Percentiles rank a stretch among this genome's conserved stretches.
Conservation (phyloP, 352 stramenopile genomes). For the Peronospora farinosa region DNA sequence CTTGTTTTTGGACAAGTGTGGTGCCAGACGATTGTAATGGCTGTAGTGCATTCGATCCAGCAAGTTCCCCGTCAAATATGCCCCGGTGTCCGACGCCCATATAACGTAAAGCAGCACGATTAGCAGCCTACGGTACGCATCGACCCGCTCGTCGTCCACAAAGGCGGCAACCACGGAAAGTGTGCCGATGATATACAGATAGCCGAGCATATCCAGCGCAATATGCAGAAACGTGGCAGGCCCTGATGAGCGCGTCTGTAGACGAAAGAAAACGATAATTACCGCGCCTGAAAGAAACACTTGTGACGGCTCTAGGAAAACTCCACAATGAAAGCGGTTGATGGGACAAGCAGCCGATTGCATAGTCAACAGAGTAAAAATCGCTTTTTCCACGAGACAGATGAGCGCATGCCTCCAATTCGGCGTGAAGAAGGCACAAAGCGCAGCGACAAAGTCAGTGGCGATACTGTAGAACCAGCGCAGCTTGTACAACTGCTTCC, state of each 20-base stretch:
- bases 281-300: conserved; percentile 48
- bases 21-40: too few species aligned
- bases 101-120: too few species aligned
- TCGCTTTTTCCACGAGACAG: conserved; percentile 58
- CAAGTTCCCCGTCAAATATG: too few species aligned
- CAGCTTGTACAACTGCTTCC: conserved; percentile 49
- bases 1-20: too few species aligned
- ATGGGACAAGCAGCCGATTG: conserved; percentile 65
- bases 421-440: too few species aligned
- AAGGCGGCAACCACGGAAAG: conserved; percentile 60
- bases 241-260: conserved; percentile 36
- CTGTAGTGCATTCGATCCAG: too few species aligned
- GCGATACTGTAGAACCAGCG: conserved; percentile 53
- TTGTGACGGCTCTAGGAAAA: conserved; percentile 41
- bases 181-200: too few species aligned
- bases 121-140: conserved; percentile 53
- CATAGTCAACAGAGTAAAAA: conserved; percentile 68
- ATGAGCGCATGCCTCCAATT: too few species aligned
- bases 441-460: conserved; percentile 48
- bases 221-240: too few species aligned
- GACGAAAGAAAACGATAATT: conserved; percentile 50
- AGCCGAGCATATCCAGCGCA: too few species aligned
- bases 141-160: conserved; percentile 50
- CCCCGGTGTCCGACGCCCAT: too few species aligned
- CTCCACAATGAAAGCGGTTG: conserved; percentile 65